Evolutionary conservation across 1,139 yeast species (phyloP).

Genomic region (Saccharomyces hybrid): DNA sequence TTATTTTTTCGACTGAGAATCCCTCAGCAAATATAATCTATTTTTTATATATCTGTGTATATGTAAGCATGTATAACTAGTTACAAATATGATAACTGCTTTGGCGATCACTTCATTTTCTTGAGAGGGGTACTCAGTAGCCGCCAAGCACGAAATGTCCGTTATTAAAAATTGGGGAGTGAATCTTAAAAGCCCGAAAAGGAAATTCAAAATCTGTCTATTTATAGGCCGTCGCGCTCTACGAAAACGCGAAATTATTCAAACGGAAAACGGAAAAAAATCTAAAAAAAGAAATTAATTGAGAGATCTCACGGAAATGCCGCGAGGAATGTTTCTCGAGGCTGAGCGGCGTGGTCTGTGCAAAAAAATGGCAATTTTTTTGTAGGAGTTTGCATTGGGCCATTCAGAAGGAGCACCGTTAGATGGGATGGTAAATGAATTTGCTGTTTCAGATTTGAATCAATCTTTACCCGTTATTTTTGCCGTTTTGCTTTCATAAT

Average conservation of each 20-base stretch:
- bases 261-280: not conserved
- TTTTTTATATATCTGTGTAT: not conserved
- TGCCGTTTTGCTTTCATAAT: not conserved
- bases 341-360: constrained; percentile 1
- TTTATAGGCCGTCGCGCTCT: not conserved
- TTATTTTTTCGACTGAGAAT: not conserved
- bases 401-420: not conserved
- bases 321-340: not conserved
- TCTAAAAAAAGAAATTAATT: not conserved
- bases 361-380: not conserved
- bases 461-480: not conserved
- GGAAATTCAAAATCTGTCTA: not conserved
- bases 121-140: not conserved
- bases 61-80: not conserved
- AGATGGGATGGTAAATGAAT: not conserved
- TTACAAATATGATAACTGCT: not conserved
- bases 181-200: not conserved
- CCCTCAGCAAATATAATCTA: not conserved
- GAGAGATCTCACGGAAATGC: constrained; percentile 1
- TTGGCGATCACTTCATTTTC: not conserved
- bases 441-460: not conserved
- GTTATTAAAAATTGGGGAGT: not conserved
- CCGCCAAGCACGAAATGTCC: not conserved
- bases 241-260: not conserved
- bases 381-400: constrained; percentile 1